Percentiles rank a stretch among this genome's conserved stretches.
Evolutionary conservation across 306 rosid genomes (phyloP).

Genomic region (Phaseolus lunatus): DNA sequence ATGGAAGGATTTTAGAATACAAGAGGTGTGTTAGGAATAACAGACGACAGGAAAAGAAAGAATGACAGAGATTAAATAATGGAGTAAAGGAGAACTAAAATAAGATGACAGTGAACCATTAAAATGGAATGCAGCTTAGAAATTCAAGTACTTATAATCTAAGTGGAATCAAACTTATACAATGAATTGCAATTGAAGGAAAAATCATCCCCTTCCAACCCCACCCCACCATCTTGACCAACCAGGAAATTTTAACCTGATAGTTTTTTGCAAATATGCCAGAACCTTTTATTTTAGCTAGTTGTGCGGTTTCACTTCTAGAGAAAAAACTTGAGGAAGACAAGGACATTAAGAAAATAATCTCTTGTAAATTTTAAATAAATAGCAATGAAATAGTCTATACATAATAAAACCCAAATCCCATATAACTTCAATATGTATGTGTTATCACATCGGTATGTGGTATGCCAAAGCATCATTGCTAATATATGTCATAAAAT

Average conservation of each 20-base stretch:
- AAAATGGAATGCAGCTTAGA: not conserved
- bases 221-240: not conserved
- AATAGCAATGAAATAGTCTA: conserved; percentile 5
- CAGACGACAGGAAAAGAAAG: not conserved
- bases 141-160: not conserved
- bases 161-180: not conserved
- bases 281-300: conserved; percentile 5
- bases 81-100: not conserved
- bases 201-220: not conserved
- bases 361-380: not conserved
- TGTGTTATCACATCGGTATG: not conserved
- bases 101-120: not conserved
- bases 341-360: not conserved
- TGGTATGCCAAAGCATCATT: not conserved
- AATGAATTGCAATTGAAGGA: not conserved
- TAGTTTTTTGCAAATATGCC: not conserved
- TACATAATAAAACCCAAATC: not conserved
- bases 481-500: not conserved
- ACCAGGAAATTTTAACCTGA: not conserved
- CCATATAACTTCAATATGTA: not conserved
- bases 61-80: not conserved
- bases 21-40: not conserved
- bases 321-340: not conserved
- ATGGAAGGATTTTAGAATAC: conserved; percentile 15
- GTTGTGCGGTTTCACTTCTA: not conserved